Conservation (phyloP, 768 basidiomycete genomes). For the Termitomyces sp. region DNA sequence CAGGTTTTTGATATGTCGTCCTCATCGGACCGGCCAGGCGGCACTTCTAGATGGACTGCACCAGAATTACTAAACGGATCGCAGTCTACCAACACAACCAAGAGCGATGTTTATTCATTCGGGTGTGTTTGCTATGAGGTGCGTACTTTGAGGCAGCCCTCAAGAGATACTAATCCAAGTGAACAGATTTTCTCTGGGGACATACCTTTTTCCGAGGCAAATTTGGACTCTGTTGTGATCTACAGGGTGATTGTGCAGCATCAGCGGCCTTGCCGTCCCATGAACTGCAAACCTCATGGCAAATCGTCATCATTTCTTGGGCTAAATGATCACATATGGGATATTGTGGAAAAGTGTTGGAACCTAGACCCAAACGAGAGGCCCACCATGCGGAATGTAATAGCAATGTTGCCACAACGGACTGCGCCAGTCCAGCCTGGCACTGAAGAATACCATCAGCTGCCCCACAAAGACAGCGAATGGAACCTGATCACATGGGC, state of each 20-base stretch:
- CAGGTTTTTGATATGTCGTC: slow-evolving; percentile 8
- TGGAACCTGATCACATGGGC: slow-evolving; percentile 5
- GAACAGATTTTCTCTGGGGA: slow-evolving; percentile 22
- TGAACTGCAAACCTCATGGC: slow-evolving; percentile 15
- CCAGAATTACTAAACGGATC: slow-evolving; percentile 12
- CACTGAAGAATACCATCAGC: not conserved
- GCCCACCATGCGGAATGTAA: slow-evolving; percentile 15
- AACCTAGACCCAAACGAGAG: slow-evolving; percentile 18
- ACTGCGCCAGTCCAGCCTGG: not conserved
- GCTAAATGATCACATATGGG: slow-evolving; percentile 24
- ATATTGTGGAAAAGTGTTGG: slow-evolving; percentile 23
- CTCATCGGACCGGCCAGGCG: slow-evolving; percentile 6
- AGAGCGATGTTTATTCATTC: slow-evolving; percentile 28
- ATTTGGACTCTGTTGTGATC: slow-evolving; percentile 11
- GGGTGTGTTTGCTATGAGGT: slow-evolving; percentile 29
- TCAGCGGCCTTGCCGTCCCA: slow-evolving; percentile 3
- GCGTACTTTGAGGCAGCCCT: not conserved
- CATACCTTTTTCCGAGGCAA: slow-evolving; percentile 18
- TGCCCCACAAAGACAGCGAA: not conserved
- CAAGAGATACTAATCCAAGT: not conserved
- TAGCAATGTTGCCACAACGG: slow-evolving; percentile 7
- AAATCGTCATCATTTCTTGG: slow-evolving; percentile 11
- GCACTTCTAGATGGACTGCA: slow-evolving; percentile 15
- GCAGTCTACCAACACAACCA: slow-evolving; percentile 9
- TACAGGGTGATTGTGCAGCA: slow-evolving; percentile 9